phyloP scores from a whole-genome alignment of 768 basidiomycete genomes.

The Pleurotus djamor region DNA sequence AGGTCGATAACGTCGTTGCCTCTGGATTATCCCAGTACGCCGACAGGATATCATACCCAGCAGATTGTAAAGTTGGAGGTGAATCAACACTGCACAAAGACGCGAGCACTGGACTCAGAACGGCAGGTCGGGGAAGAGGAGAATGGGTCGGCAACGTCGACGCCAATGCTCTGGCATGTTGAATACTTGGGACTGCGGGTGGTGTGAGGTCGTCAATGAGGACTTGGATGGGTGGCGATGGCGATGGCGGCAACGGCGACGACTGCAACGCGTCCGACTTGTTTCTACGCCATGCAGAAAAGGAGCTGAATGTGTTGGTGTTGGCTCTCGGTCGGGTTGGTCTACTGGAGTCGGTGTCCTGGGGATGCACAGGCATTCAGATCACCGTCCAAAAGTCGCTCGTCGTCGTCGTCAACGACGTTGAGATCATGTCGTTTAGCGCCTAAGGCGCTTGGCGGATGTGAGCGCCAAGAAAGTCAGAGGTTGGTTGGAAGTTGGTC shows the following conservation, averaged over 20 bases:
- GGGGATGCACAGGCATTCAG: constrained; percentile 8
- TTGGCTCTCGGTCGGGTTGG: constrained; percentile 36
- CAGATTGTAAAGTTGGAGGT: constrained; percentile 57
- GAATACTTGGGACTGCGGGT: constrained; percentile 63
- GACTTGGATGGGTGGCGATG: constrained; percentile 32
- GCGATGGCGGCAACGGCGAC: constrained; percentile 20
- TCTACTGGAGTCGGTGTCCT: constrained; percentile 2
- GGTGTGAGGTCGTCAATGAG: constrained; percentile 48
- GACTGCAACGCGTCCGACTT: constrained; percentile 16
- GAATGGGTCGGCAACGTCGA: constrained; percentile 45
- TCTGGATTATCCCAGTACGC: constrained; percentile 67
- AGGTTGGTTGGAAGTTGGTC: no score
- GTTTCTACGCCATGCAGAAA: constrained; percentile 35
- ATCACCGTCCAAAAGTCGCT: background rate
- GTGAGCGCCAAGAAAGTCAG: no score
- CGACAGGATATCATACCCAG: constrained; percentile 71
- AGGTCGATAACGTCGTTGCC: constrained; percentile 39
- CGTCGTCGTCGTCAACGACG: background rate
- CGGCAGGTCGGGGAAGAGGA: constrained; percentile 50
- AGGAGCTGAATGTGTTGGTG: constrained; percentile 37
- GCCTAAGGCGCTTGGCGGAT: no score
- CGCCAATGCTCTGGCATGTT: constrained; percentile 62
- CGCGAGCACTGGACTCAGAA: constrained; percentile 59
- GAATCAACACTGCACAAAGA: constrained; percentile 54
- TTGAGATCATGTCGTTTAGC: no score